phyloP scores from a whole-genome alignment of 345 rosid species.

The Dimocarpus longan region DNA sequence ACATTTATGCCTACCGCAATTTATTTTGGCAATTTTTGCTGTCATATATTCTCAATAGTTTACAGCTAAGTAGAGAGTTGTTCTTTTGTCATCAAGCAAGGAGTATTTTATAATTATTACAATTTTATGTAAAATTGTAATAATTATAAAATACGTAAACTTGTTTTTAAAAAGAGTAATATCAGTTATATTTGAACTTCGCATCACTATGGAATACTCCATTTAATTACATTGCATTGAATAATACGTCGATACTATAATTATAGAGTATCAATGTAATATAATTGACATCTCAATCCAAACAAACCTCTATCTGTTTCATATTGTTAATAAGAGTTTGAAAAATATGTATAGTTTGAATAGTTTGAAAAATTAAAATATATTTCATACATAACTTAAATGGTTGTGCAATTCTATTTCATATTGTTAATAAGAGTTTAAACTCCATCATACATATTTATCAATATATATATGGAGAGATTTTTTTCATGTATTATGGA shows the following conservation, averaged over 20 bases:
- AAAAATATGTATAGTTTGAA: no score
- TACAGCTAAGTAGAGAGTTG: neutral
- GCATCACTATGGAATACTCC: no score
- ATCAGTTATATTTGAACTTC: neutral
- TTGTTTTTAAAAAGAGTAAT: neutral
- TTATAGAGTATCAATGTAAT: neutral
- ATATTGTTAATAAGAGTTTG: no score
- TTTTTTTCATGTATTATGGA: no score
- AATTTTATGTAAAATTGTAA: neutral
- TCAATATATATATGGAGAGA: no score
- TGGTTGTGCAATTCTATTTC: no score
- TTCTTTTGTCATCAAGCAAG: neutral
- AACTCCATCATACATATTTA: no score
- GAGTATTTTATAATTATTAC: neutral
- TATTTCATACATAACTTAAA: no score
- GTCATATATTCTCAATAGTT: neutral
- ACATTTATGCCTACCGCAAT: neutral
- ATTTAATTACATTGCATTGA: neutral
- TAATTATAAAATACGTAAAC: no score
- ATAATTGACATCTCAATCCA: neutral
- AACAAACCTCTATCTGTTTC: no score
- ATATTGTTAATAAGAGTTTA: no score
- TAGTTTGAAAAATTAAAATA: no score
- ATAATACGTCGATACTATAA: neutral
- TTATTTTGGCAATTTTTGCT: neutral